A percentile compares a stretch with the other conserved stretches of the same genome.
Conservation (phyloP, 2,329 filamentous ascomycete species). For the Sphaerostilbella broomeana region DNA sequence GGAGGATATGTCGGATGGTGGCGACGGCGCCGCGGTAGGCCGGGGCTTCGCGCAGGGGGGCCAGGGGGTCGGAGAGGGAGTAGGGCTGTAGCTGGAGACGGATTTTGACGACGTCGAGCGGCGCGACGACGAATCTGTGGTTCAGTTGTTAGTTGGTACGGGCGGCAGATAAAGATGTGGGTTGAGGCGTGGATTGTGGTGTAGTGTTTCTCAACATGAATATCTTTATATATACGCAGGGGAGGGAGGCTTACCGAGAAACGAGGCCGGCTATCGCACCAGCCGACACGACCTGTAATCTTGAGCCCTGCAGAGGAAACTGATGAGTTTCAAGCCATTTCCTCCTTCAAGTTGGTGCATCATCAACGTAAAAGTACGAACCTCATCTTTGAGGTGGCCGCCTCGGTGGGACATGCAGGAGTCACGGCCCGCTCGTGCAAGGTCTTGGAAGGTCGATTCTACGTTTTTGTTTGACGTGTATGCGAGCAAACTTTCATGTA, state of each 20-base stretch:
- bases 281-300: constrained; percentile 48
- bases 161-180: too few species aligned
- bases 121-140: constrained; percentile 79
- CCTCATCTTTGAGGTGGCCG: constrained; percentile 53
- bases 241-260: constrained; percentile 58
- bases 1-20: constrained; percentile 70
- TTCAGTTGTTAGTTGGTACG: too few species aligned
- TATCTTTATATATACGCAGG: background rate
- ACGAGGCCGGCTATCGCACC: constrained; percentile 71
- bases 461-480: too few species aligned
- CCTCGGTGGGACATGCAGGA: constrained; percentile 31
- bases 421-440: constrained; percentile 6
- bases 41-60: constrained; percentile 44
- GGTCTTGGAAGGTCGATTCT: too few species aligned
- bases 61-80: constrained; percentile 68
- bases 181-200: background rate
- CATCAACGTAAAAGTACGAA: constrained; percentile 23
- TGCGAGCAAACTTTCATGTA: too few species aligned
- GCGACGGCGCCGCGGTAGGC: constrained; percentile 69
- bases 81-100: constrained; percentile 89
- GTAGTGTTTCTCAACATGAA: background rate
- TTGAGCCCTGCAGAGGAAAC: constrained; percentile 41
- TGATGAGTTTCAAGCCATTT: too few species aligned
- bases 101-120: constrained; percentile 97
- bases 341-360: background rate